A percentile compares a stretch with the other conserved stretches of the same genome.
Evolutionary conservation across 768 basidiomycete genomes (phyloP).

Genomic region (Macrolepiota dolichaula): DNA sequence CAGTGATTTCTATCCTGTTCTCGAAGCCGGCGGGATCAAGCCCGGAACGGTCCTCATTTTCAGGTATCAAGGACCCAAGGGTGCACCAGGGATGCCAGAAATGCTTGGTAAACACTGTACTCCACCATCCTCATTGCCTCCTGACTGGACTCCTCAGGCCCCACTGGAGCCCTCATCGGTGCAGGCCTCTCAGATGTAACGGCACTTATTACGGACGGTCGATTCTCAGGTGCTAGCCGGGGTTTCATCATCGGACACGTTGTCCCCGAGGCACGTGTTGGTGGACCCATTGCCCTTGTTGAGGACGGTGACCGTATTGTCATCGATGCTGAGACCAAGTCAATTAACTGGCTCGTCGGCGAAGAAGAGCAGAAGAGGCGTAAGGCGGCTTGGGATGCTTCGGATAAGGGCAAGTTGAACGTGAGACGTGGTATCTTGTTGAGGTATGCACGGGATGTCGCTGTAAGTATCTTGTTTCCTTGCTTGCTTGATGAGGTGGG

Average conservation of each 20-base stretch:
- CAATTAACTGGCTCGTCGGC: slow-evolving; percentile 71
- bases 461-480: slow-evolving; percentile 49
- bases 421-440: slow-evolving; percentile 73
- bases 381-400: slow-evolving; percentile 65
- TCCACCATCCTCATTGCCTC: not conserved
- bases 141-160: slow-evolving; percentile 37
- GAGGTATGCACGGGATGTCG: slow-evolving; percentile 83
- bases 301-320: slow-evolving; percentile 77
- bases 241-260: slow-evolving; percentile 57
- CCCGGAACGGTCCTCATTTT: slow-evolving; percentile 76
- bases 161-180: slow-evolving; percentile 81
- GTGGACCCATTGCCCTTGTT: slow-evolving; percentile 86
- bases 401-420: slow-evolving; percentile 58
- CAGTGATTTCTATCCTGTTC: slow-evolving; percentile 68
- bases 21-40: slow-evolving; percentile 72
- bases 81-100: slow-evolving; percentile 92
- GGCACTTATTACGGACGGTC: slow-evolving; percentile 84
- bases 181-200: slow-evolving; percentile 77
- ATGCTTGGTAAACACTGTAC: slow-evolving; percentile 34
- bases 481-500: not conserved
- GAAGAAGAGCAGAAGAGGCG: slow-evolving; percentile 63
- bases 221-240: slow-evolving; percentile 79
- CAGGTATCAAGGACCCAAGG: slow-evolving; percentile 87
- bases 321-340: slow-evolving; percentile 63
- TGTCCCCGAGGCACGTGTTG: slow-evolving; percentile 63